Evolutionary conservation across 2,329 filamentous ascomycete genomes (phyloP).

Genomic region (Xylogone sp.): DNA sequence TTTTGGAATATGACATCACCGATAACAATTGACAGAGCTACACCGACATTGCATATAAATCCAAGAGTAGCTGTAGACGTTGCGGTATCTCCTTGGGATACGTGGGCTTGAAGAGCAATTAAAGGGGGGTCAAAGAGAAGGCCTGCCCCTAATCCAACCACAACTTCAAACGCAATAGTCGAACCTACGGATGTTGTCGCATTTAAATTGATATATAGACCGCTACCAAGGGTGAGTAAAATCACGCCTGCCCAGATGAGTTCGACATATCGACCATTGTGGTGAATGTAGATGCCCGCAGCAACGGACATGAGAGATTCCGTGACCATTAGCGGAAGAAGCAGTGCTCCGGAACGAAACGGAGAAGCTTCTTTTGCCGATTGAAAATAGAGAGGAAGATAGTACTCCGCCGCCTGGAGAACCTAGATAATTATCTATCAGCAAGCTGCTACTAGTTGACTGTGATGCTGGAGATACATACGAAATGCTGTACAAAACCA

Average conservation of each 20-base stretch:
- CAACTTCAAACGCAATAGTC: constrained; percentile 54
- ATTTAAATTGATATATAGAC: constrained; percentile 39
- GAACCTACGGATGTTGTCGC: constrained; percentile 61
- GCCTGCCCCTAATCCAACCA: constrained; percentile 58
- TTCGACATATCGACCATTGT: constrained; percentile 21
- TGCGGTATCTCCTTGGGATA: constrained; percentile 58
- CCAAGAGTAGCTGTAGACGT: constrained; percentile 61
- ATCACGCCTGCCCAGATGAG: background rate
- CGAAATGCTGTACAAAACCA: constrained; percentile 61
- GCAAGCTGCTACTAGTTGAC: no score
- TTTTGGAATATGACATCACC: constrained; percentile 75
- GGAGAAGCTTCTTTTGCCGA: constrained; percentile 65
- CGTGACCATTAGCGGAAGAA: constrained; percentile 51
- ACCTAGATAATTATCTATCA: no score
- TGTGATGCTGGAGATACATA: no score
- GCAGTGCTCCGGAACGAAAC: constrained; percentile 68
- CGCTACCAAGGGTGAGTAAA: background rate
- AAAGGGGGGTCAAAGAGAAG: constrained; percentile 65
- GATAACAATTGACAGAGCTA: constrained; percentile 64
- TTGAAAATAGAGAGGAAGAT: constrained; percentile 68
- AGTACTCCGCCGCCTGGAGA: constrained; percentile 44
- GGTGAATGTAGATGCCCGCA: constrained; percentile 33
- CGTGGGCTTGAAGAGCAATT: constrained; percentile 60
- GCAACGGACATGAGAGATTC: constrained; percentile 41
- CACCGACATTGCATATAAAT: constrained; percentile 63